phyloP scores from a whole-genome alignment of 2,329 filamentous ascomycete genomes.

The Ilyonectria destructans region DNA sequence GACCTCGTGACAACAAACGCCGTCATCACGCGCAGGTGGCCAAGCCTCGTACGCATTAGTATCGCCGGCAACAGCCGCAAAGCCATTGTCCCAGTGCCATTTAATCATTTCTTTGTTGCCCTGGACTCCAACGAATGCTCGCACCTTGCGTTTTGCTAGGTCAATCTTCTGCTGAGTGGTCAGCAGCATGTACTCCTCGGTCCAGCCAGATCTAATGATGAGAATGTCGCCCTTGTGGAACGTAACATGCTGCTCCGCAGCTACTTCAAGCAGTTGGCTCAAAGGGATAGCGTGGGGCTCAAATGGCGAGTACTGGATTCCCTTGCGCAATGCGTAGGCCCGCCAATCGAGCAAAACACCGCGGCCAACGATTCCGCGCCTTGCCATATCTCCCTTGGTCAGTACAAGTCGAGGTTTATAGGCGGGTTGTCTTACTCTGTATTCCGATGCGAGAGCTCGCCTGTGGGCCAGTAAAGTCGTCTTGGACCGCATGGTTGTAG shows the following conservation, averaged over 20 bases:
- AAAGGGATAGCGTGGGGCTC: conserved; percentile 61
- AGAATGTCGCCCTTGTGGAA: conserved; percentile 70
- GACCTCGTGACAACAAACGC: conserved; percentile 55
- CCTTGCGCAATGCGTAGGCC: conserved; percentile 59
- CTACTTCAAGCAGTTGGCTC: conserved; percentile 61
- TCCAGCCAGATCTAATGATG: conserved; percentile 70
- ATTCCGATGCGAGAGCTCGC: conserved; percentile 9
- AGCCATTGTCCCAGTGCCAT: conserved; percentile 72
- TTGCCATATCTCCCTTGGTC: neutral
- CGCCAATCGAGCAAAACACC: conserved; percentile 48
- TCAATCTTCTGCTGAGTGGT: conserved; percentile 46
- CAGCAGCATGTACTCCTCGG: conserved; percentile 55
- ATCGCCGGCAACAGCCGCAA: conserved; percentile 72
- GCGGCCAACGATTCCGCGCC: conserved; percentile 32
- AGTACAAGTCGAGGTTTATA: conserved; percentile 34
- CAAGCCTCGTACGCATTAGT: conserved; percentile 68
- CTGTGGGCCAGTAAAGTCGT: conserved; percentile 39
- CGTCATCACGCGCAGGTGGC: conserved; percentile 43
- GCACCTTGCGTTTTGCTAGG: conserved; percentile 28
- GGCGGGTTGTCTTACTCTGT: conserved; percentile 35
- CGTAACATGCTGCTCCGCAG: conserved; percentile 58
- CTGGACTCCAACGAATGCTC: conserved; percentile 59
- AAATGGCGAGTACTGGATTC: conserved; percentile 57
- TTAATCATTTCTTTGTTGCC: conserved; percentile 64
- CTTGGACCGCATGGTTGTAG: neutral